Percentiles rank a stretch among this genome's conserved stretches.
Conservation (phyloP, 495 filamentous ascomycete genomes). For the Melanomma pulvis-pyrius region DNA sequence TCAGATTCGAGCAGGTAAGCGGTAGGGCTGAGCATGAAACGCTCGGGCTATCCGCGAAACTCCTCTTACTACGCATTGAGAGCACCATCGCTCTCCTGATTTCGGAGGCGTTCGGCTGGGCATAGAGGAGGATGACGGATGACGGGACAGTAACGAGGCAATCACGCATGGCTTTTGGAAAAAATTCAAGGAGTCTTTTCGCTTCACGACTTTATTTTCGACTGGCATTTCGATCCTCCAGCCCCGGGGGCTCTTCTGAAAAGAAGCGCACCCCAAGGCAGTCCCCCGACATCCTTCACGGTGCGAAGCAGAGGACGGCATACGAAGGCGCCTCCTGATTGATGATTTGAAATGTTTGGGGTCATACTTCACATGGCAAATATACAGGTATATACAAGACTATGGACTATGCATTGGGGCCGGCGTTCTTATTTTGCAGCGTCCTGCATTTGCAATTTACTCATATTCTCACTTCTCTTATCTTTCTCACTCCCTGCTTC, state of each 20-base stretch:
- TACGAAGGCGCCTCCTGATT: neutral
- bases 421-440: slow-evolving; percentile 22
- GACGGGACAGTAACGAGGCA: slow-evolving; percentile 1
- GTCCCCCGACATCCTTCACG: neutral
- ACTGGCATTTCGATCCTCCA: slow-evolving; percentile 3
- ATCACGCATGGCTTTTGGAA: slow-evolving; percentile 3
- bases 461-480: neutral
- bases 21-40: slow-evolving; percentile 37
- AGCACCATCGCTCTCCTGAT: slow-evolving; percentile 6
- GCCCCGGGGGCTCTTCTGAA: neutral
- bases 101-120: slow-evolving; percentile 10
- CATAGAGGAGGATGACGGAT: neutral
- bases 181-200: slow-evolving; percentile 4
- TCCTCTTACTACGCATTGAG: slow-evolving; percentile 17
- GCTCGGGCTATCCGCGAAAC: slow-evolving; percentile 25
- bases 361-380: slow-evolving; percentile 13
- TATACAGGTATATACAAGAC: slow-evolving; percentile 4
- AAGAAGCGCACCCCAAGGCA: neutral
- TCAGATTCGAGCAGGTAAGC: slow-evolving; percentile 38
- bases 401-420: slow-evolving; percentile 12
- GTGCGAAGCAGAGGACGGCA: neutral
- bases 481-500: slow-evolving; percentile 3
- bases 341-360: slow-evolving; percentile 4
- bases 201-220: neutral
- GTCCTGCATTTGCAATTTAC: slow-evolving; percentile 24